Evolutionary conservation across 73 alveolate species (phyloP).

Genomic region (Paramecium pentaurelia): DNA sequence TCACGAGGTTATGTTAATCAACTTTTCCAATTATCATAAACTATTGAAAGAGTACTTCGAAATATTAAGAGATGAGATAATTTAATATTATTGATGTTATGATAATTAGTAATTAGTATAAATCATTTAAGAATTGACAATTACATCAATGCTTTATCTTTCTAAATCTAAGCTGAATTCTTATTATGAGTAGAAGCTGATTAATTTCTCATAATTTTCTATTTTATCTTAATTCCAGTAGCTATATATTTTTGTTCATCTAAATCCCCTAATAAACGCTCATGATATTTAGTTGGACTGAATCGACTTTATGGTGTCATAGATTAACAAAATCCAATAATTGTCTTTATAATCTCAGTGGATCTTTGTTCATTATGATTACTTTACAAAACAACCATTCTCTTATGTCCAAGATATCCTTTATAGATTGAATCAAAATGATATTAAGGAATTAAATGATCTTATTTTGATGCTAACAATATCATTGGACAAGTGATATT

Average conservation of each 20-base stretch:
- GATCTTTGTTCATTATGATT: neutral
- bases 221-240: neutral
- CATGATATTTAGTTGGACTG: slow-evolving; percentile 23
- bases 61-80: neutral
- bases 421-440: neutral
- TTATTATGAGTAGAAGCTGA: neutral
- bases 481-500: neutral
- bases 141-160: neutral
- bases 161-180: neutral
- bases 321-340: neutral
- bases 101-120: neutral
- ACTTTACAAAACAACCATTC: neutral
- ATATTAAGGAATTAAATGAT: neutral
- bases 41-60: neutral
- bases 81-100: neutral
- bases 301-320: neutral
- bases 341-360: neutral
- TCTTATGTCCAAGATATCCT: neutral
- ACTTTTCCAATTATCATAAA: neutral
- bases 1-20: neutral
- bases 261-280: neutral
- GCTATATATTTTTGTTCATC: neutral
- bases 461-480: neutral
- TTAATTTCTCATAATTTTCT: slow-evolving; percentile 25
- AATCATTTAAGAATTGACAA: neutral